A percentile compares a stretch with the other conserved stretches of the same genome.
phyloP scores from a whole-genome alignment of 179 eudicot genomes.

The Silene coronaria region DNA sequence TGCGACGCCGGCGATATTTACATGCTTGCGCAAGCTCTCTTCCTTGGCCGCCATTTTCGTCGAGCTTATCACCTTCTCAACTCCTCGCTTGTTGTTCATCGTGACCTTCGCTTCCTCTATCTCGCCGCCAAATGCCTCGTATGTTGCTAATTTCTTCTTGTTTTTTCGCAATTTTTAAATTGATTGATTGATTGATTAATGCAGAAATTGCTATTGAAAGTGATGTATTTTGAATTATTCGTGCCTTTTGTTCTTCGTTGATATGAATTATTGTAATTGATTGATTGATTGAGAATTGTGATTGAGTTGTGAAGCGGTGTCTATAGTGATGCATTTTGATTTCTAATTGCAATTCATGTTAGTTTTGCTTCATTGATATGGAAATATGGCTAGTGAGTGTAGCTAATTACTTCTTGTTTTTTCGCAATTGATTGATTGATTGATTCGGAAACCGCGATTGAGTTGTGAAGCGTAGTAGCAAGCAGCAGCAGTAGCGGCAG shows the following conservation, averaged over 20 bases:
- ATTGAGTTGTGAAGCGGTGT: not conserved
- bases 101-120: slow-evolving; percentile 90
- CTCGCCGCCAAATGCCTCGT: slow-evolving; percentile 98
- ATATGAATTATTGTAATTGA: not conserved
- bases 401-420: not conserved
- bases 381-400: not conserved
- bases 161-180: not conserved
- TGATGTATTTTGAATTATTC: not conserved
- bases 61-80: slow-evolving; percentile 92
- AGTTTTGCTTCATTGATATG: no score
- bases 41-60: slow-evolving; percentile 86
- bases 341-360: not conserved
- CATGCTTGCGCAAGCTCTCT: slow-evolving; percentile 92
- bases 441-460: not conserved
- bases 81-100: slow-evolving; percentile 77
- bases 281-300: not conserved
- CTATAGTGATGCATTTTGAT: not conserved
- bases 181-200: not conserved
- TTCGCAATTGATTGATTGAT: not conserved
- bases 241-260: not conserved
- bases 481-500: no score
- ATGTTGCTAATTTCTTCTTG: not conserved
- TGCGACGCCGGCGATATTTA: slow-evolving; percentile 76
- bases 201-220: not conserved
- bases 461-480: not conserved